Base-by-base conservation (phyloP, 352 stramenopile genomes). In the Peronosclerospora sorghi region DNA sequence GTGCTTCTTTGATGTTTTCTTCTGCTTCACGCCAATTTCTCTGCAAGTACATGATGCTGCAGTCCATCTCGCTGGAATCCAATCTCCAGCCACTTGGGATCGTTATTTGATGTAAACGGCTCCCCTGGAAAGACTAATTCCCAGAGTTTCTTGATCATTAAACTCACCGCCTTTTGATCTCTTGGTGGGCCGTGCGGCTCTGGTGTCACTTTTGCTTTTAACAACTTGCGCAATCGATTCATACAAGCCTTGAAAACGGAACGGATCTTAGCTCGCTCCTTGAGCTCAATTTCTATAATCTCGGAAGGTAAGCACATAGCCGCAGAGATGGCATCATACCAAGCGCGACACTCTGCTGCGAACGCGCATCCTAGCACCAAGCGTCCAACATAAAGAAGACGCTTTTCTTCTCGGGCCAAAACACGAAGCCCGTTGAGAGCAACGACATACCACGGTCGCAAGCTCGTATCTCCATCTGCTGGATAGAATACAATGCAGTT, bases 101-200 rank as follows among this genome's bases (percentile, higher is more conserved):
- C 79, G 4, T 61, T 56, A 41, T 84, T 89, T n/a, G 70, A 85
- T 9, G 65, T 83, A 41, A 70, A 89, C 10, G 53, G 34, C 29
- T 89, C 74, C 14, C 48, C 51, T 4, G 72, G 55, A 45, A 88
- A 91, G 4, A 72, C 61, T 5, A 74, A 50, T 21, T 64, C 45
- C 79, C 79, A 91, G 2, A 91, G 56, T 27, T 65, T 78, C 12
- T 53, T 51, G 38, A 91, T 81, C 74, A 91, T 85, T 21, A 89
- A 49, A n/a, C 87, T 76, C 38, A 91, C 70, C 8, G 74, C 62
- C 41, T 80, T 77, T 17, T 83, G 62, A 32, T 91, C 76, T 32
- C 72, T 75, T 5, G 78, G 73, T n/a, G 74, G 71, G 3, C 68
- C 72, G 35, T 71, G 80, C 15, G 67, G 48, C 32, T 91, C 79